These are phyloP conservation scores for Aspergillus egyptiacus DNA, from an alignment of 495 filamentous ascomycete genomes.

Conservation along the genomic window DNA sequence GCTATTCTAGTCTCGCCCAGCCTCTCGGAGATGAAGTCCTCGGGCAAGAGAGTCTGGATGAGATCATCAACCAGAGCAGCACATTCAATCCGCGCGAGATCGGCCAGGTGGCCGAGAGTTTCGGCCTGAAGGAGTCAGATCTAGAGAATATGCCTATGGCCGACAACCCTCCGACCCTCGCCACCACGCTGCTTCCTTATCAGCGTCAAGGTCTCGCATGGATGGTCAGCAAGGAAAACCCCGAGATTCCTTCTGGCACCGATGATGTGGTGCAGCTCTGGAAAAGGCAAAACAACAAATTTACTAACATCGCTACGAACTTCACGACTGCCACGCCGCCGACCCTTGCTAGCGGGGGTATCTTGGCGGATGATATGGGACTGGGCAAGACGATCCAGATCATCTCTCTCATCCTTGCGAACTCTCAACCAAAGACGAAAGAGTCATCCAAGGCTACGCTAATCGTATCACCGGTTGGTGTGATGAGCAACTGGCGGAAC, in stretches of 20 bases:
- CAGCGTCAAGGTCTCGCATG: slow-evolving; percentile 81
- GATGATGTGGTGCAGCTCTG: slow-evolving; percentile 73
- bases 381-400: slow-evolving; percentile 88
- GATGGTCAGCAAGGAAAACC: slow-evolving; percentile 72
- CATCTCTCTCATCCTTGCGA: slow-evolving; percentile 71
- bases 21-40: slow-evolving; percentile 17
- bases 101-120: slow-evolving; percentile 61
- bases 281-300: slow-evolving; percentile 53
- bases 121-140: slow-evolving; percentile 61
- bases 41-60: slow-evolving; percentile 43
- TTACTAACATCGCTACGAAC: slow-evolving; percentile 72
- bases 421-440: slow-evolving; percentile 36
- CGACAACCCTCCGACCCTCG: slow-evolving; percentile 55
- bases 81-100: slow-evolving; percentile 64
- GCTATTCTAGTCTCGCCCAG: slow-evolving; percentile 29
- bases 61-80: slow-evolving; percentile 63
- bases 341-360: slow-evolving; percentile 68
- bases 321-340: slow-evolving; percentile 55
- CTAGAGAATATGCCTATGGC: slow-evolving; percentile 71
- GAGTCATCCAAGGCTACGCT: slow-evolving; percentile 55
- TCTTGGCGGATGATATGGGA: slow-evolving; percentile 92
- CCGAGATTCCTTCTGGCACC: slow-evolving; percentile 58
- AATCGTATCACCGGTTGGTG: slow-evolving; percentile 76
- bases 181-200: slow-evolving; percentile 68
- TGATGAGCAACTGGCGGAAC: slow-evolving; percentile 90